phyloP scores from a whole-genome alignment of 2,329 filamentous ascomycete species.

The Aspergillus fumigatus region DNA sequence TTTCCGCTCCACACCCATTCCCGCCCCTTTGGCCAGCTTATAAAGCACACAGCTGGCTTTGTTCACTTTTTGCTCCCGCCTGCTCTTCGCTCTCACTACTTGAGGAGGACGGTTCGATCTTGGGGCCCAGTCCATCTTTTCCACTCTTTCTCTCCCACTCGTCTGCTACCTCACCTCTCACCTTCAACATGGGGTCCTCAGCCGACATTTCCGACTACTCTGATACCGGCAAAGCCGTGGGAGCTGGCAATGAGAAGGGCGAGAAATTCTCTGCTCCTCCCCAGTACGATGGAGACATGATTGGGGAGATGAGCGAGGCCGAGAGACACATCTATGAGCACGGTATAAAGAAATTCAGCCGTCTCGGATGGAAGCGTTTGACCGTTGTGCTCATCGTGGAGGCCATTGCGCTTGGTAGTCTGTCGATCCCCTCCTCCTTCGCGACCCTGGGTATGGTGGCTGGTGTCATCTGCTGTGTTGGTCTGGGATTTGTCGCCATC shows the following conservation, averaged over 20 bases:
- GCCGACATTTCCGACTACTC: slow-evolving; percentile 11
- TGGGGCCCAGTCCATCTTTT: not conserved
- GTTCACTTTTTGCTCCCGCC: not conserved
- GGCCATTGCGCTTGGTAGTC: slow-evolving; percentile 46
- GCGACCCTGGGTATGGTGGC: slow-evolving; percentile 45
- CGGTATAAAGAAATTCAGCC: slow-evolving; percentile 19
- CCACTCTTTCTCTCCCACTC: not conserved
- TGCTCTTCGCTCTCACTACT: not conserved
- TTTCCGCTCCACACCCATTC: not conserved
- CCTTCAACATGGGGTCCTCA: not conserved
- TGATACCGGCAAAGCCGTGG: slow-evolving; percentile 9
- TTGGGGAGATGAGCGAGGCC: slow-evolving; percentile 18
- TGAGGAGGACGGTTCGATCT: not conserved
- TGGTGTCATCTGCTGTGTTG: slow-evolving; percentile 42
- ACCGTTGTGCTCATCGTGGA: slow-evolving; percentile 49
- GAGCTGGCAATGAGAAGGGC: slow-evolving; percentile 4
- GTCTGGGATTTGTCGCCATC: slow-evolving; percentile 37
- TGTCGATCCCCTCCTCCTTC: slow-evolving; percentile 44
- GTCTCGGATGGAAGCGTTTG: slow-evolving; percentile 48
- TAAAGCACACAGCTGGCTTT: not conserved
- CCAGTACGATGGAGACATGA: slow-evolving; percentile 15
- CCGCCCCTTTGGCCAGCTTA: not conserved
- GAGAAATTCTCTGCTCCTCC: slow-evolving; percentile 6
- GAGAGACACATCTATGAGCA: slow-evolving; percentile 18
- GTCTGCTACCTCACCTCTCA: slow-evolving; percentile 3